Percentiles rank a stretch among this genome's conserved stretches.
phyloP scores from a whole-genome alignment of 208 protist genomes.

The Herpetomonas samuelpessoai region DNA sequence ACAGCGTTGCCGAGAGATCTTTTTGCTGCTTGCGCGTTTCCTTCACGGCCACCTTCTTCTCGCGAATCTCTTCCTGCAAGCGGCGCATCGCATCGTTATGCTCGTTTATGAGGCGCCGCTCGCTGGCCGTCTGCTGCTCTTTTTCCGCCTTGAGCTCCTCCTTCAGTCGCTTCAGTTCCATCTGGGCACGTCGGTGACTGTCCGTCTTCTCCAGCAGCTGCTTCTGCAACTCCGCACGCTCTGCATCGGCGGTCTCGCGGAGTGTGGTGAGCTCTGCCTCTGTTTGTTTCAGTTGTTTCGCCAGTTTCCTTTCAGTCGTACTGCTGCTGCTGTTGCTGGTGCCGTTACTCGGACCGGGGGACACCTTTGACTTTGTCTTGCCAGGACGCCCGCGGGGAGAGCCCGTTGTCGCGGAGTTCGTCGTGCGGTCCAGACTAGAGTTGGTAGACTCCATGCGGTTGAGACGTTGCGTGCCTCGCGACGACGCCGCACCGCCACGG shows the following conservation, averaged over 20 bases:
- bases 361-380: too few relatives aligned
- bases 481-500: not conserved
- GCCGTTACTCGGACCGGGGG: too few relatives aligned
- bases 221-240: not conserved
- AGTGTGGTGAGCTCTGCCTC: not conserved
- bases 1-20: slow-evolving; percentile 13
- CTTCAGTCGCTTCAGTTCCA: slow-evolving; percentile 21
- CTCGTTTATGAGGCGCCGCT: slow-evolving; percentile 19
- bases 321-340: not conserved
- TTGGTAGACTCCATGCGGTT: not conserved
- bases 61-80: slow-evolving; percentile 20
- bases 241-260: not conserved
- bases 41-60: slow-evolving; percentile 15
- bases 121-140: slow-evolving; percentile 10
- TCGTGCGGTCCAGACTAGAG: not conserved
- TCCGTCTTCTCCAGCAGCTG: slow-evolving; percentile 3
- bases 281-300: slow-evolving; percentile 15
- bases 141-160: slow-evolving; percentile 19
- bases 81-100: slow-evolving; percentile 20
- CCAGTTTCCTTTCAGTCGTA: slow-evolving; percentile 11
- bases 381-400: too few relatives aligned
- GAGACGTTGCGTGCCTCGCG: not conserved
- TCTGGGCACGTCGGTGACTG: slow-evolving; percentile 17
- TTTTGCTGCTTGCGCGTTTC: slow-evolving; percentile 14
- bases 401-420: not conserved